A percentile compares a stretch with the other conserved stretches of the same genome.
Evolutionary conservation across 2,329 filamentous ascomycete genomes (phyloP).

Genomic region (Cryoendolithus antarcticus): DNA sequence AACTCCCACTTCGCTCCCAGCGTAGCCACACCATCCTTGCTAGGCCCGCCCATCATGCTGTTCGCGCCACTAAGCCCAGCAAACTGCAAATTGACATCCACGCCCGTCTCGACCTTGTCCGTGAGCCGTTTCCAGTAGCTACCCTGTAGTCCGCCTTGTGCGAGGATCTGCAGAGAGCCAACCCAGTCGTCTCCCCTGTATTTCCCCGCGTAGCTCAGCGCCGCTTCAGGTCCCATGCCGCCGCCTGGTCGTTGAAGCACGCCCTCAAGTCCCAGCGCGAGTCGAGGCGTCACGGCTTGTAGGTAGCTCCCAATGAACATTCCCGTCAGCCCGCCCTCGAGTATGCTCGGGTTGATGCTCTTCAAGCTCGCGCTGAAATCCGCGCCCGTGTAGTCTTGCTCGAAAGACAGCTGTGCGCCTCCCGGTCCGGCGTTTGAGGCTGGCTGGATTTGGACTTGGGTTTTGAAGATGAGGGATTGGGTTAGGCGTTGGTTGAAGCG

Average conservation of each 20-base stretch:
- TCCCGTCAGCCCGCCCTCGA: slow-evolving; percentile 86
- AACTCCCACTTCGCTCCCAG: slow-evolving; percentile 98
- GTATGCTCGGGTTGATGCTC: slow-evolving; percentile 83
- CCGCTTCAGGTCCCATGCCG: slow-evolving; percentile 78
- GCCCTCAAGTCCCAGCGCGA: slow-evolving; percentile 80
- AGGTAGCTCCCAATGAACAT: slow-evolving; percentile 95
- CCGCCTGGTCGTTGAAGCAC: slow-evolving; percentile 85
- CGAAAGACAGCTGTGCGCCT: slow-evolving; percentile 83
- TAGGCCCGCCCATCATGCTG: slow-evolving; percentile 60
- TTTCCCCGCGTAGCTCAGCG: slow-evolving; percentile 76
- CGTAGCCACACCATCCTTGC: slow-evolving; percentile 81
- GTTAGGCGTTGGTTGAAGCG: slow-evolving; percentile 91
- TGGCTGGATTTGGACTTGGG: slow-evolving; percentile 72
- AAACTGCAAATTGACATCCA: slow-evolving; percentile 84
- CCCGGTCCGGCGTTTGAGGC: slow-evolving; percentile 39
- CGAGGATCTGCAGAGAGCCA: slow-evolving; percentile 77
- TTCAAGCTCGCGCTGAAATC: slow-evolving; percentile 93
- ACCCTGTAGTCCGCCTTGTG: slow-evolving; percentile 75
- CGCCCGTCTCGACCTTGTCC: slow-evolving; percentile 91
- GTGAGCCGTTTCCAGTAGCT: slow-evolving; percentile 91
- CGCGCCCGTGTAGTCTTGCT: slow-evolving; percentile 86
- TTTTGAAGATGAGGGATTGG: slow-evolving; percentile 69
- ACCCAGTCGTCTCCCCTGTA: slow-evolving; percentile 93
- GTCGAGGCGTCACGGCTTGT: slow-evolving; percentile 76
- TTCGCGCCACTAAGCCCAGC: slow-evolving; percentile 33